Evolutionary conservation across 1,139 yeast species (phyloP), one percentile per base, ranked within the genome.

Genomic region (Suhomyces taliae): DNA sequence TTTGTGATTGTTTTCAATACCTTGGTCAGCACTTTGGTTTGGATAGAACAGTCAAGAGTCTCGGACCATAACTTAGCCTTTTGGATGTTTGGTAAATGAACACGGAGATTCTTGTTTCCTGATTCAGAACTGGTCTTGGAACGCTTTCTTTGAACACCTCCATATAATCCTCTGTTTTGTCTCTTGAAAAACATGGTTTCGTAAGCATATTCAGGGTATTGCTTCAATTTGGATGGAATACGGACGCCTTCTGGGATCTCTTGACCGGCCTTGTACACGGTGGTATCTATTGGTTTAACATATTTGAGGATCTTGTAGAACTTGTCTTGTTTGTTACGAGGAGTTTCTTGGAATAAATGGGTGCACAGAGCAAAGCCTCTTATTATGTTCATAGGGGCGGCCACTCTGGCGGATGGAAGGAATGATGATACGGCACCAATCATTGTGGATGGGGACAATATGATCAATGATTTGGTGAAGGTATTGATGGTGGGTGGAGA

Each of bases 91-190:
- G 97, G 97, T 57, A 77, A 71, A 82, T 95, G 93, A 36, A 81
- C 78, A 64, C 97, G 78, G 64, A 85, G 81, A 48, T 82, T 81
- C 66, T 87, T 88, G 67, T 87, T 87, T 50, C 83, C 82, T 53
- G 73, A 68, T 63, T 90, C 96, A 11, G 96, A 83, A 51, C 91
- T 79, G 49, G 83, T 81, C 67, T 89, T 82, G 54, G 96, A 95
- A 53, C 84, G 79, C 56, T 82, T 83, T 50, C 90, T 81, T 62
- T 86, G 88, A 49, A 87, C 81, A 14, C 97, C 98, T 26, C 98
- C 99, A 64, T 81, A 91, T 42, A 93, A 76, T 8, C 98, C 98
- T 48, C 86, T 73, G 65, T 91, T 89, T 57, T 91, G 85, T 67
- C 91, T 86, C 65, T 90, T 90, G 72, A 84, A 91, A 54, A 83